Base-by-base conservation (phyloP, 768 basidiomycete genomes). In the Amanita pallidorosea region DNA sequence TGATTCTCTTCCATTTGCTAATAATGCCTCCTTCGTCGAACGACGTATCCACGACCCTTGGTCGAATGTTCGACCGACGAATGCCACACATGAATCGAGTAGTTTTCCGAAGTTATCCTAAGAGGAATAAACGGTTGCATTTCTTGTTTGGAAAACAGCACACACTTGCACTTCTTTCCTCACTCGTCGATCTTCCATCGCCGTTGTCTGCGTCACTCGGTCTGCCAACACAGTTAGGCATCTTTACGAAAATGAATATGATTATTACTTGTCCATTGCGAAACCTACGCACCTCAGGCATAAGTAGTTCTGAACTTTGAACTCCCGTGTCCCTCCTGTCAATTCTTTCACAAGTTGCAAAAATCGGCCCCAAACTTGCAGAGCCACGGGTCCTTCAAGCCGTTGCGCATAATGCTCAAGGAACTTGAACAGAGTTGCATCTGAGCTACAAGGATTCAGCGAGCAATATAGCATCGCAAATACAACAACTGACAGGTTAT, bases 311-410 rank as follows among this genome's bases (percentile, higher is more conserved):
- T 88, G 83, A 0, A 74, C 56, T 55, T 84, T 86, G 65, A 84
- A 86, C 27, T 85, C 82, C 25, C 81, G 75, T 18, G 80, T 69
- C 45, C 70, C 76, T 35, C 70, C 73, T n/a, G 79, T 65, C 18
- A 95, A 63, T 20, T 97, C 94, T 60, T 85, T 89, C 6, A 82
- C 78, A 38, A 97, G 70, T 45, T 82, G 78, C 55, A 89, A 69
- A 59, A 83, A 84, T 17, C 88, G 77, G 38, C 69, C 65, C 95
- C 95, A 98, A 17, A 97, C 87, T 67, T 98, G 96, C 9, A 93
- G 73, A 3, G 90, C 94, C 33, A 96, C 69, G 0, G 96, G 90
- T 0, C 91, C 90, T 64, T 98, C 96, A 37, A 98, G 65, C 8
- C 83, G 79, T 15, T 68, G 68, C 25, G 97, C 63, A 61, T 98